phyloP scores from a whole-genome alignment of 352 stramenopile genomes.

The Globisporangium paroecandrum region DNA sequence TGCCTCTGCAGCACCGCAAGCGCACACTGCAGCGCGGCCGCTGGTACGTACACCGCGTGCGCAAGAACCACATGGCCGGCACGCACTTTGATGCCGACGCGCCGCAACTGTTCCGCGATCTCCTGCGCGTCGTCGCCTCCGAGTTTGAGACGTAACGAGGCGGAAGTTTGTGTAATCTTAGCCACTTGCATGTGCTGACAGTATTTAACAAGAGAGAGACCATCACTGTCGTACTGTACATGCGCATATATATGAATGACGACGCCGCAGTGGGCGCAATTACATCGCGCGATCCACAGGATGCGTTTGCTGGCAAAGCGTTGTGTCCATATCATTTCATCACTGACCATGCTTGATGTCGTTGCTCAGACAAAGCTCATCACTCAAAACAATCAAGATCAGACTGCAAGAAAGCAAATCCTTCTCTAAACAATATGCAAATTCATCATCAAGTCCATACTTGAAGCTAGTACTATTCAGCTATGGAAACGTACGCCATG shows the following conservation, averaged over 20 bases:
- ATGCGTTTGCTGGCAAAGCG: neutral
- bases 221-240: neutral
- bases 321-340: neutral
- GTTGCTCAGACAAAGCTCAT: too few relatives aligned
- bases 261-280: neutral
- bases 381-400: too few relatives aligned
- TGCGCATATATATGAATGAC: neutral
- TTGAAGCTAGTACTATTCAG: too few relatives aligned
- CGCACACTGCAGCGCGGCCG: conserved; percentile 47
- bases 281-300: neutral
- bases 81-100: conserved; percentile 37
- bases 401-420: too few relatives aligned
- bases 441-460: too few relatives aligned
- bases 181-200: neutral
- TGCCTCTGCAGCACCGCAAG: conserved; percentile 15
- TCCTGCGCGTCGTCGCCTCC: neutral
- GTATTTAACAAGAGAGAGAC: neutral
- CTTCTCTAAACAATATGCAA: too few relatives aligned
- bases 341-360: neutral
- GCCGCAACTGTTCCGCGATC: neutral
- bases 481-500: too few relatives aligned
- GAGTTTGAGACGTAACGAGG: neutral
- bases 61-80: conserved; percentile 69
- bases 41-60: conserved; percentile 80
- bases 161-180: too few relatives aligned